phyloP scores from a whole-genome alignment of 495 filamentous ascomycete species.

The Trichoderma reesei region DNA sequence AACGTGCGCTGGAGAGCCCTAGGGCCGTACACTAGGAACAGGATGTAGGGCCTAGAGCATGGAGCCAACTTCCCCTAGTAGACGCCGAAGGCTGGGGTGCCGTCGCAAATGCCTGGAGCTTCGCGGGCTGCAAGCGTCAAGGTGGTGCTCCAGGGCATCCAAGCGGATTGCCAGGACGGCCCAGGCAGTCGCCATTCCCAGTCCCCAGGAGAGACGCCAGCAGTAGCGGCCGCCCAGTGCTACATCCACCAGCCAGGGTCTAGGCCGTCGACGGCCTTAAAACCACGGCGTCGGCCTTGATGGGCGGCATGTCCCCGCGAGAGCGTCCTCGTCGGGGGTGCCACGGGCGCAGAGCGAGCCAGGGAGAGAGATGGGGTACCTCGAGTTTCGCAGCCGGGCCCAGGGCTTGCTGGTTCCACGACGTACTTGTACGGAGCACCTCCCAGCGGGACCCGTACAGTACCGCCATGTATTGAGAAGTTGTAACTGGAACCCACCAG shows the following conservation, averaged over 20 bases:
- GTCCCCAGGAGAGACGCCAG: neutral
- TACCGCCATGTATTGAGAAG: too few relatives aligned
- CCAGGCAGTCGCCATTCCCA: too few relatives aligned
- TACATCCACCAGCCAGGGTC: constrained; percentile 2
- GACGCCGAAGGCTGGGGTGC: neutral
- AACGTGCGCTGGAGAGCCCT: neutral
- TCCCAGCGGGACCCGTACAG: too few relatives aligned
- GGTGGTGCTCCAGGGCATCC: neutral
- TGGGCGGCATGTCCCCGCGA: constrained; percentile 2
- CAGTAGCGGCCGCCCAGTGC: constrained; percentile 4
- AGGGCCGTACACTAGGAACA: neutral
- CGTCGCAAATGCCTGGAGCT: neutral
- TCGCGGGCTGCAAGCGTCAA: neutral
- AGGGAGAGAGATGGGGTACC: neutral
- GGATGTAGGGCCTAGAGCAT: neutral
- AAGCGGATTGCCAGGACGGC: too few relatives aligned
- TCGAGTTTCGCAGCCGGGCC: neutral
- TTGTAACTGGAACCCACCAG: too few relatives aligned
- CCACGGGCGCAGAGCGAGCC: neutral
- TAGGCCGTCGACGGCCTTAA: neutral
- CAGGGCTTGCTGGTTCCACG: too few relatives aligned
- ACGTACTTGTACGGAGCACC: too few relatives aligned
- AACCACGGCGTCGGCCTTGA: neutral
- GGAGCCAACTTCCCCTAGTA: neutral
- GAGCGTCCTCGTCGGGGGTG: constrained; percentile 4